These are phyloP conservation scores for Lecanicillium sp. DNA, from an alignment of 2,329 filamentous ascomycete species.

Conservation along the genomic window DNA sequence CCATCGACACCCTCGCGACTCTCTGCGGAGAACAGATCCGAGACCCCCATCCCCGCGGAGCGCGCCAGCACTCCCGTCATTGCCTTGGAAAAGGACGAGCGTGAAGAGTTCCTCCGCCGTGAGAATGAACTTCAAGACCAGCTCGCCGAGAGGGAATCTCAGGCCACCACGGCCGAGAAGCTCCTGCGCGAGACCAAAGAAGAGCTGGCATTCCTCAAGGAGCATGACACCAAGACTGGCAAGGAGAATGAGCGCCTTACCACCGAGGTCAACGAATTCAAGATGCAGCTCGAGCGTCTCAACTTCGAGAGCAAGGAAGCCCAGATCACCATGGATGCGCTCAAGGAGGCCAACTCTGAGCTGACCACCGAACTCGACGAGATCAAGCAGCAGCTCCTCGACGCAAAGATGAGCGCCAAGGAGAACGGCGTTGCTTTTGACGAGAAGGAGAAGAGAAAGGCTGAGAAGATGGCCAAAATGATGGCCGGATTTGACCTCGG, in stretches of 20 bases:
- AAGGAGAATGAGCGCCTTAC: slow-evolving; percentile 88
- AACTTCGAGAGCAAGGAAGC: slow-evolving; percentile 92
- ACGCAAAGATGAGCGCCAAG: slow-evolving; percentile 94
- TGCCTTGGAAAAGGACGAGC: slow-evolving; percentile 89
- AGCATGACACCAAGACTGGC: slow-evolving; percentile 73
- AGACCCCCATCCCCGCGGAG: slow-evolving; percentile 65
- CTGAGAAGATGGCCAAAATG: slow-evolving; percentile 99
- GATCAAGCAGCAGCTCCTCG: slow-evolving; percentile 89
- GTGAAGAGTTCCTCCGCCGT: slow-evolving; percentile 87
- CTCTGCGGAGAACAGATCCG: slow-evolving; percentile 51
- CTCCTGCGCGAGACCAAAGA: slow-evolving; percentile 76
- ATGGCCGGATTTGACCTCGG: slow-evolving; percentile 98
- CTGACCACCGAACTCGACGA: slow-evolving; percentile 89
- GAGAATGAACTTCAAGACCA: slow-evolving; percentile 98
- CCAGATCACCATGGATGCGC: slow-evolving; percentile 92
- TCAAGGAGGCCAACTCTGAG: slow-evolving; percentile 93
- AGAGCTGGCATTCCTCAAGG: slow-evolving; percentile 78
- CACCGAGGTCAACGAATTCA: slow-evolving; percentile 82
- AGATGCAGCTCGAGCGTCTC: slow-evolving; percentile 94
- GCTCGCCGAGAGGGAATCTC: slow-evolving; percentile 84
- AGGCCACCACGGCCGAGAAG: slow-evolving; percentile 73
- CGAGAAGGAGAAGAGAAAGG: slow-evolving; percentile 98
- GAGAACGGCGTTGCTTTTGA: slow-evolving; percentile 85
- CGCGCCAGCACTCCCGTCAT: slow-evolving; percentile 82
- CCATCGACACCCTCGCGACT: slow-evolving; percentile 49